A percentile compares a stretch with the other conserved stretches of the same genome.
phyloP scores from a whole-genome alignment of 2,329 filamentous ascomycete genomes.

The Dryadomyces quercus-mongolicae region DNA sequence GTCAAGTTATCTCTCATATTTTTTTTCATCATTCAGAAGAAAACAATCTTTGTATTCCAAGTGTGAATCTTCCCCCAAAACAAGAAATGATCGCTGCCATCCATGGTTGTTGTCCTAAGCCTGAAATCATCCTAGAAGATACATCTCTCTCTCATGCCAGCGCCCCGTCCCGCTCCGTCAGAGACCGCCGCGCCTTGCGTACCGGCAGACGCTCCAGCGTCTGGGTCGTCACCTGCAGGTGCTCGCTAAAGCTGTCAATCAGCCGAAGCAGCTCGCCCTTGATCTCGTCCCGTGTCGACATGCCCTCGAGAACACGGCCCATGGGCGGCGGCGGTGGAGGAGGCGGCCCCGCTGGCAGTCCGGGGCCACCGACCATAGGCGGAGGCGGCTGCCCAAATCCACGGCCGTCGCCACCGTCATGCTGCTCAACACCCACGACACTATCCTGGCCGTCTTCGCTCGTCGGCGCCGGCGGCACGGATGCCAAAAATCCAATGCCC shows the following conservation, averaged over 20 bases:
- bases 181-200: conserved; percentile 7
- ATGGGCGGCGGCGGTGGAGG: conserved; percentile 21
- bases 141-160: background rate
- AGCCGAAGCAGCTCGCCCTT: conserved; percentile 21
- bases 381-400: background rate
- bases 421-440: background rate
- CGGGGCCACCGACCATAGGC: background rate
- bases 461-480: conserved; percentile 20
- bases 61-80: too few relatives aligned
- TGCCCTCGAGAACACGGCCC: conserved; percentile 31
- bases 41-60: too few relatives aligned
- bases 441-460: background rate
- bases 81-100: too few relatives aligned
- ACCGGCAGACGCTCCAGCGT: conserved; percentile 18
- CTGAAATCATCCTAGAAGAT: too few relatives aligned
- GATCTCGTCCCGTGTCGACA: conserved; percentile 18
- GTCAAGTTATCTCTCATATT: too few relatives aligned
- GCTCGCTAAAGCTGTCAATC: conserved; percentile 20
- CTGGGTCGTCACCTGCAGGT: conserved; percentile 18
- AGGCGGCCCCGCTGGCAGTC: background rate
- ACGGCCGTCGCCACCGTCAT: background rate
- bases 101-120: too few relatives aligned
- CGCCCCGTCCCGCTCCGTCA: background rate
- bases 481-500: conserved; percentile 13
- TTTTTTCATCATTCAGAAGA: too few relatives aligned